Percentiles rank a stretch among this genome's conserved stretches.
These are phyloP conservation scores for Prunus campanulata DNA, from an alignment of 306 rosid species.

Conservation along the genomic window DNA sequence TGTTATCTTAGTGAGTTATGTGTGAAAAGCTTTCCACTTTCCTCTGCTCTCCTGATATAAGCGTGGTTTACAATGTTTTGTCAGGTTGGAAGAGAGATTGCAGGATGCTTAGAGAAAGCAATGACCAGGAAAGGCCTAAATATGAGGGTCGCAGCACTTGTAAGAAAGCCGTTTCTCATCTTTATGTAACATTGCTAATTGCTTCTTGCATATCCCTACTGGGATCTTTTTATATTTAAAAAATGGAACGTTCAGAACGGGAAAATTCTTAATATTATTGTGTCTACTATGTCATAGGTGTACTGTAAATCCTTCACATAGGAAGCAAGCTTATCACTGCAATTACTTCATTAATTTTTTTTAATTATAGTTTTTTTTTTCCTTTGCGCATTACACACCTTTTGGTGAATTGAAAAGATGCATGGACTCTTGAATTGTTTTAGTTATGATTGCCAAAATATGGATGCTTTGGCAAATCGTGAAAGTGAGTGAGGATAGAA, in stretches of 20 bases:
- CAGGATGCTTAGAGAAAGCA: conserved; percentile 70
- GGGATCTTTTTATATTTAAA: background rate
- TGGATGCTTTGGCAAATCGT: background rate
- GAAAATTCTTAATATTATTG: background rate
- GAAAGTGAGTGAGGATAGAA: background rate
- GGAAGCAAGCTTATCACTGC: background rate
- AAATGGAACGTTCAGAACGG: background rate
- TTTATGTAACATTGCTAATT: background rate
- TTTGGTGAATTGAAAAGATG: background rate
- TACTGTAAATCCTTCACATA: background rate
- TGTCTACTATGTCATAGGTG: background rate
- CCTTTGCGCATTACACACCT: background rate
- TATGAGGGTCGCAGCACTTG: conserved; percentile 76
- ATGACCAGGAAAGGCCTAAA: conserved; percentile 60
- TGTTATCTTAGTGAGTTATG: background rate
- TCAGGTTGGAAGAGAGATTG: conserved; percentile 84
- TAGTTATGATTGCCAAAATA: background rate
- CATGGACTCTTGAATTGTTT: background rate
- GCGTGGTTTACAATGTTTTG: conserved; percentile 18
- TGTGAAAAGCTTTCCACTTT: background rate
- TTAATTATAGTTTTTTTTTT: background rate
- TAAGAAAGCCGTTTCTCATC: conserved; percentile 36
- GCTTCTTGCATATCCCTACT: background rate
- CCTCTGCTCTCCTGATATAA: conserved; percentile 6
- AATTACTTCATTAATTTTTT: background rate